Evolutionary conservation across 805 yeast genomes (phyloP), one percentile per base, ranked within the genome.

Genomic region (Novakomyces olei): DNA sequence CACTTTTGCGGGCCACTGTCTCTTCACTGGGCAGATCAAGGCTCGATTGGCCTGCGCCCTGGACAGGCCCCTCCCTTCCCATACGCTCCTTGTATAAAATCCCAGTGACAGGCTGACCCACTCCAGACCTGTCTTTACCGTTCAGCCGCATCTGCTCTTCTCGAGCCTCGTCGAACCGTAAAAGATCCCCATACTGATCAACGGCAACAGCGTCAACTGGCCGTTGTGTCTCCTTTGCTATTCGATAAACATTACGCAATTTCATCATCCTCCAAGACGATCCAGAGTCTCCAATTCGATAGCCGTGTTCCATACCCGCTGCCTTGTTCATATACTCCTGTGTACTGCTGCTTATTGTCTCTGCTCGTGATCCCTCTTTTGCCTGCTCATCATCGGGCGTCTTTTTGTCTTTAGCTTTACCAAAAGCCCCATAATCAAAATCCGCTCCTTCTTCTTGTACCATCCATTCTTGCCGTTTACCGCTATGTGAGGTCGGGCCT

Each of bases 261-360:
- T 55, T 56, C 41, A 51, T 52, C 53, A 52, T 45, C 26, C 59
- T 37, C 61, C 60, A 55, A n/a, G 36, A 39, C 1, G 55, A 48
- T 2, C 59, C 60, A 15, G 44, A 25, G 38, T 55, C 60, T 1
- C 60, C 60, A 46, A 54, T 55, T 19, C 42, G 46, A 38, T 50
- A 55, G 19, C n/a, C n/a, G 3, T 18, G 33, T 7, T 14, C 15
- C 19, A 19, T 19, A 12, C 9, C n/a, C 12, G 9, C 25, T 10
- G 9, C 25, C 12, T 22, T 22, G 12, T 22, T 12, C 25, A 10
- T 12, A 10, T 22, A 10, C n/a, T 22, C 25, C 25, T 12, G 9
- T 10, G 12, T 22, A 10, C 25, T 10, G 12, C n/a, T 12, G 9
- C n/a, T 12, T 22, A 10, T 12, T 2, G 12, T 12, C 12, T 10